These are phyloP conservation scores for Globisporangium cystogenes DNA, from an alignment of 352 stramenopile genomes.

Conservation along the genomic window DNA sequence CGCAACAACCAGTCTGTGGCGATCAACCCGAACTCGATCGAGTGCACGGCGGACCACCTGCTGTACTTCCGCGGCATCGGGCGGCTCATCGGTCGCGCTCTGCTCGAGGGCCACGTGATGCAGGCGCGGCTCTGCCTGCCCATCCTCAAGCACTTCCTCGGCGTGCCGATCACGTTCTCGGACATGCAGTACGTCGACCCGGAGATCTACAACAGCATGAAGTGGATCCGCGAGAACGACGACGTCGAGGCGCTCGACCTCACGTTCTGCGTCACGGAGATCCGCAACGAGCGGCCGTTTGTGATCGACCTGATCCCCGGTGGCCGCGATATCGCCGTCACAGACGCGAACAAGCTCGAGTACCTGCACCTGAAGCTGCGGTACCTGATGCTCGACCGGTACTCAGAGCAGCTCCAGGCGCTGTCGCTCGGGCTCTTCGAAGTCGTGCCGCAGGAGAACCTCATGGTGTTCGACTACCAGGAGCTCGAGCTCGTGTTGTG, in stretches of 20 bases:
- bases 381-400: too few relatives aligned
- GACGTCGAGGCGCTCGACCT: constrained; percentile 79
- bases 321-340: constrained; percentile 93
- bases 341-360: constrained; percentile 95
- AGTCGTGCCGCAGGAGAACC: constrained; percentile 92
- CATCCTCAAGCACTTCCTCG: constrained; percentile 88
- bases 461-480: constrained; percentile 95
- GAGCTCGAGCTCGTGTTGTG: constrained; percentile 98
- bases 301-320: constrained; percentile 94
- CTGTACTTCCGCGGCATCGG: constrained; percentile 90
- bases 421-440: constrained; percentile 96
- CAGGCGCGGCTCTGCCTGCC: constrained; percentile 80
- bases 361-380: constrained; percentile 98
- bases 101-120: constrained; percentile 88
- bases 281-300: too few relatives aligned
- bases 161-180: constrained; percentile 86
- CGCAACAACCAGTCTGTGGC: constrained; percentile 77
- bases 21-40: constrained; percentile 79
- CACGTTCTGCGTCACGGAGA: constrained; percentile 47
- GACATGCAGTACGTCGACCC: constrained; percentile 89
- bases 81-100: constrained; percentile 78
- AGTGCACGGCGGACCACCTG: constrained; percentile 82
- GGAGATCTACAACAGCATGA: constrained; percentile 83
- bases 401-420: constrained; percentile 89
- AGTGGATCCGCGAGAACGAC: constrained; percentile 78